phyloP scores from a whole-genome alignment of 2,329 filamentous ascomycete species.

The Stachybotrys chlorohalonatus region DNA sequence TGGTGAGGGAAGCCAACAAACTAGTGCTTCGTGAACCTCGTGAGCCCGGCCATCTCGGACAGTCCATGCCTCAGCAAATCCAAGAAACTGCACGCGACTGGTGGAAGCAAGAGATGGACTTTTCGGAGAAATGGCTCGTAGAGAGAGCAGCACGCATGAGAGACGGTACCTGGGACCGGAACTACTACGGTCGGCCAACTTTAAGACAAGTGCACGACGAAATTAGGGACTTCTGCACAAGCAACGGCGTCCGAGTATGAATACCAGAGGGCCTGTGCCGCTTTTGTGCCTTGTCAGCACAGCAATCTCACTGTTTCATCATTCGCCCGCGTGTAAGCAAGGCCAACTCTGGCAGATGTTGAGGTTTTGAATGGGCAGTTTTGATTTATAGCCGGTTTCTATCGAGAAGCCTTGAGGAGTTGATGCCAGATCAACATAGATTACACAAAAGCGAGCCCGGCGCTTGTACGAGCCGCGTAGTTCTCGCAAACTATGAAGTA shows the following conservation, averaged over 20 bases:
- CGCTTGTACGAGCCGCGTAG: background rate
- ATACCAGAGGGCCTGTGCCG: too few relatives aligned
- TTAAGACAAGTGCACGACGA: conserved; percentile 31
- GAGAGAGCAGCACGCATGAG: conserved; percentile 27
- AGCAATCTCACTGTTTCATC: too few relatives aligned
- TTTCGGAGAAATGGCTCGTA: conserved; percentile 37
- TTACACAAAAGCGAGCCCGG: background rate
- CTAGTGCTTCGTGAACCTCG: conserved; percentile 33
- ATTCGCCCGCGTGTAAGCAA: background rate
- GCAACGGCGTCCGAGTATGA: background rate
- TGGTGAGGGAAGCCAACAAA: conserved; percentile 35
- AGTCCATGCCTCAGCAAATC: conserved; percentile 24
- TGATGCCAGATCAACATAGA: background rate
- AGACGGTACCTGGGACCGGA: conserved; percentile 37
- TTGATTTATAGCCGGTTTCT: background rate
- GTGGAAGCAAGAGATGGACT: conserved; percentile 39
- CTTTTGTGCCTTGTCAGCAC: too few relatives aligned
- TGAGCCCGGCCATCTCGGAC: conserved; percentile 17
- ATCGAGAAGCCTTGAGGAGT: background rate
- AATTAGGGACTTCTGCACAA: conserved; percentile 12
- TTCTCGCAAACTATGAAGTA: too few relatives aligned
- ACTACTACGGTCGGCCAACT: conserved; percentile 39
- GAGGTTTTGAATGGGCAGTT: background rate
- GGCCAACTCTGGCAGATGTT: background rate
- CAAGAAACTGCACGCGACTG: conserved; percentile 31